A percentile compares a stretch with the other conserved stretches of the same genome.
These are phyloP conservation scores for Phytophthora sojae DNA, from an alignment of 352 stramenopile genomes.

Conservation along the genomic window DNA sequence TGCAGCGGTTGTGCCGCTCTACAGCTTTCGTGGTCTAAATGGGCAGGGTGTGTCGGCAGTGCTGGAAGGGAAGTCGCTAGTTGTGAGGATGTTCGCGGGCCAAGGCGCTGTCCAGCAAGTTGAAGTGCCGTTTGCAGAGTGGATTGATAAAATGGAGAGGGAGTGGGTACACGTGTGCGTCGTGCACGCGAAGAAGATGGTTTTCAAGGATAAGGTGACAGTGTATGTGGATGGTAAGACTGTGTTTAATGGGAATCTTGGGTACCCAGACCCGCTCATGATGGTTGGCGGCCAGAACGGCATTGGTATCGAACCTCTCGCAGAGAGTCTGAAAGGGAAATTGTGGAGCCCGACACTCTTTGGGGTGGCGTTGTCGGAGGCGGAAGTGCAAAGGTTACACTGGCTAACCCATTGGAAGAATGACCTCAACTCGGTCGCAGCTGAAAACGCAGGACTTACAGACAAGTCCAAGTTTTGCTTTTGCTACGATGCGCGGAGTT, in stretches of 20 bases:
- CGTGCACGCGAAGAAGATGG: conserved; percentile 89
- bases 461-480: conserved; percentile 88
- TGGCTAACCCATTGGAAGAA: conserved; percentile 85
- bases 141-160: conserved; percentile 56
- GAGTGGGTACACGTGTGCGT: conserved; percentile 81
- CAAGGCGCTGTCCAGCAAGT: conserved; percentile 60
- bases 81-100: conserved; percentile 60
- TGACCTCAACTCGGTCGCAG: conserved; percentile 60
- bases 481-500: conserved; percentile 81
- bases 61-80: conserved; percentile 58
- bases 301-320: conserved; percentile 67
- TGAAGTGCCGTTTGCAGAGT: conserved; percentile 62
- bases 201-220: conserved; percentile 88
- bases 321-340: conserved; percentile 64
- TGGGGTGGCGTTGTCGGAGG: conserved; percentile 62
- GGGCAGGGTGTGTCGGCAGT: conserved; percentile 76
- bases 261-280: conserved; percentile 74
- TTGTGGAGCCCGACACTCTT: conserved; percentile 86
- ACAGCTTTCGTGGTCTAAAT: conserved; percentile 79
- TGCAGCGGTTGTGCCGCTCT: conserved; percentile 53
- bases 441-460: conserved; percentile 64
- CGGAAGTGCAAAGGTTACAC: conserved; percentile 75
- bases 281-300: conserved; percentile 79
- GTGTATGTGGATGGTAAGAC: conserved; percentile 71
- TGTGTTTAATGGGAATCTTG: conserved; percentile 71